Evolutionary conservation across 2,329 filamentous ascomycete species (phyloP), one percentile per base, ranked within the genome.

Genomic region (Colletotrichum sidae): DNA sequence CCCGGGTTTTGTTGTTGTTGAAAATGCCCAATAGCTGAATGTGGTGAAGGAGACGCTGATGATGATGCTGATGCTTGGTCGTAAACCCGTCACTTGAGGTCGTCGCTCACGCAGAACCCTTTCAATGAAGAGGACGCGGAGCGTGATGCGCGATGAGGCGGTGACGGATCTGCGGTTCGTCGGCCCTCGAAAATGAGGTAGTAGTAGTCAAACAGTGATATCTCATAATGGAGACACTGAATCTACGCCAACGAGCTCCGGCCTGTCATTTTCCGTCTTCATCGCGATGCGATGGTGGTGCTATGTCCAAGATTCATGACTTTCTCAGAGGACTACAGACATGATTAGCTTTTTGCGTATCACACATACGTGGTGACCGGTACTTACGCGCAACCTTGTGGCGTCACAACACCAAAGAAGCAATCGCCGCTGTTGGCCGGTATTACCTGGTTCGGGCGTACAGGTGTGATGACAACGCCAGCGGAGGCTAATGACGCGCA

Each of bases 341-440:
- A 25, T 8, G 1, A 1, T 4, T 9, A 5, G 44, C 50, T 35
- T 13, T 55, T 1, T 3, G n/a, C n/a, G 33, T 25, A 25, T 25
- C 25, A 4, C 25, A 25, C 25, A 25, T 25, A 5, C 25, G 11
- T 9, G 2, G 1, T 17, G 47, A 13, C 4, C 11, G 7, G 39
- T 8, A 79, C 84, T 69, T 72, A 88, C 86, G 79, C 86, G 83
- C 86, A 88, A 39, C 86, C 86, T 58, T 80, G 76, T 5, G 86
- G 84, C 38, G 86, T 88, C 6, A 81, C 79, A 15, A 85, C 83
- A 39, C 86, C 86, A 70, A 83, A 86, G 69, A 81, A 84, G 72
- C 86, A 88, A 72, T 88, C 86, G 35, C 80, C 83, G 2, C 70
- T 41, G 13, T 52, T 59, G 15, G 73, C 69, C 35, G 77, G 71